A percentile compares a stretch with the other conserved stretches of the same genome.
phyloP scores from a whole-genome alignment of 305 asterid genomes.

The Fraxinus paxiana region DNA sequence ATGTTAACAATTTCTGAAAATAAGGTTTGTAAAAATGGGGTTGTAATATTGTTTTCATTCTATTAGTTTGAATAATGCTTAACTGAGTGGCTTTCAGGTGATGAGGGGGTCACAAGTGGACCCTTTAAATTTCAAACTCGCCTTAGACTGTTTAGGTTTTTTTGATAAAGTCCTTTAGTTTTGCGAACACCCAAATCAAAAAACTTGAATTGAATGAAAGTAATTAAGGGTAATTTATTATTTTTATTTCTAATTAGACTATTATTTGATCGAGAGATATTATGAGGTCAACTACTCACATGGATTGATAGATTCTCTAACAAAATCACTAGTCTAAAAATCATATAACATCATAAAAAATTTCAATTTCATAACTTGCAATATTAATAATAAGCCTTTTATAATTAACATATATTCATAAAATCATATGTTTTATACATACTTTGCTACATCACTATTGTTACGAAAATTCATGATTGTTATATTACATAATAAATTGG shows the following conservation, averaged over 20 bases:
- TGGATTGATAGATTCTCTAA: not conserved
- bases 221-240: too few species aligned
- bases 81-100: not conserved
- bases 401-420: not conserved
- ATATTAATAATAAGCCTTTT: not conserved
- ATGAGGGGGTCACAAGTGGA: not conserved
- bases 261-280: not conserved
- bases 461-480: too few species aligned
- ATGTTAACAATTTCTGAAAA: too few species aligned
- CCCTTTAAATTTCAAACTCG: too few species aligned
- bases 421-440: not conserved
- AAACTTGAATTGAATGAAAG: not conserved
- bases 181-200: not conserved
- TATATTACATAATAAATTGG: too few species aligned
- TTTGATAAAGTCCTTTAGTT: too few species aligned
- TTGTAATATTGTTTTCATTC: not conserved
- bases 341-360: not conserved
- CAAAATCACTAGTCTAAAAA: not conserved
- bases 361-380: too few species aligned
- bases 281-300: not conserved
- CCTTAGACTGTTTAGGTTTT: not conserved
- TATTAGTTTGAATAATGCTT: not conserved
- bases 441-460: not conserved
- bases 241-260: too few species aligned
- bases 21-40: not conserved